These are phyloP conservation scores for Plantago lanceolata DNA, from an alignment of 305 asterid species.

Conservation along the genomic window DNA sequence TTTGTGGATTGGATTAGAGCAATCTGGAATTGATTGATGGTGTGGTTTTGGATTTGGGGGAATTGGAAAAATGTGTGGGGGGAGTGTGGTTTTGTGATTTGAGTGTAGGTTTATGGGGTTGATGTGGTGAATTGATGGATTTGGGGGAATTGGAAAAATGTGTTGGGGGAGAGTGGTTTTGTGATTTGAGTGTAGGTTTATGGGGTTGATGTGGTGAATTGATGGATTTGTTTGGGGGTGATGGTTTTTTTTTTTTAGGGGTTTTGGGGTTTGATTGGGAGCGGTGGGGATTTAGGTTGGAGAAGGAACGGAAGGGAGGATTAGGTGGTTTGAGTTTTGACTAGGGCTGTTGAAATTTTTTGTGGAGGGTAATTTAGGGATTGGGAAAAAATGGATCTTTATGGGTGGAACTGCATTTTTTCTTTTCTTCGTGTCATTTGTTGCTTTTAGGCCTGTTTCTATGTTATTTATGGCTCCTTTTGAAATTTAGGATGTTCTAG, in stretches of 20 bases:
- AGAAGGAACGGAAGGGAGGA: conserved; percentile 19
- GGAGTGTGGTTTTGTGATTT: conserved; percentile 22
- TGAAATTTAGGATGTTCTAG: background rate
- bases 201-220: conserved; percentile 22
- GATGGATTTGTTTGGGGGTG: conserved; percentile 17
- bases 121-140: too few relatives aligned
- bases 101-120: conserved; percentile 24
- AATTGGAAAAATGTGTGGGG: background rate
- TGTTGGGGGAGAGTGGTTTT: conserved; percentile 15
- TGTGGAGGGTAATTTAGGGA: conserved; percentile 14
- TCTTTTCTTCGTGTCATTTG: conserved; percentile 7
- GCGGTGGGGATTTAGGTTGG: background rate
- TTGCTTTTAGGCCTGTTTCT: conserved; percentile 14
- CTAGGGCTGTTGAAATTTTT: conserved; percentile 31
- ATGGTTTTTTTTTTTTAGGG: conserved; percentile 23
- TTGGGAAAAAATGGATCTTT: conserved; percentile 34
- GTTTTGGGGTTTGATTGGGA: conserved; percentile 14
- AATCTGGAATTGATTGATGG: conserved; percentile 22
- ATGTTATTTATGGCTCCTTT: background rate
- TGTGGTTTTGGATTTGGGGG: background rate
- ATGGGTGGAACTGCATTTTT: conserved; percentile 2
- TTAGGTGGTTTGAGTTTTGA: conserved; percentile 24
- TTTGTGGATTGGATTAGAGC: conserved; percentile 19
- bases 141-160: background rate
- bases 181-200: conserved; percentile 24